Percentiles rank a stretch among this genome's conserved stretches.
Evolutionary conservation across 83 land plant species (phyloP).

Genomic region (Picea abies): DNA sequence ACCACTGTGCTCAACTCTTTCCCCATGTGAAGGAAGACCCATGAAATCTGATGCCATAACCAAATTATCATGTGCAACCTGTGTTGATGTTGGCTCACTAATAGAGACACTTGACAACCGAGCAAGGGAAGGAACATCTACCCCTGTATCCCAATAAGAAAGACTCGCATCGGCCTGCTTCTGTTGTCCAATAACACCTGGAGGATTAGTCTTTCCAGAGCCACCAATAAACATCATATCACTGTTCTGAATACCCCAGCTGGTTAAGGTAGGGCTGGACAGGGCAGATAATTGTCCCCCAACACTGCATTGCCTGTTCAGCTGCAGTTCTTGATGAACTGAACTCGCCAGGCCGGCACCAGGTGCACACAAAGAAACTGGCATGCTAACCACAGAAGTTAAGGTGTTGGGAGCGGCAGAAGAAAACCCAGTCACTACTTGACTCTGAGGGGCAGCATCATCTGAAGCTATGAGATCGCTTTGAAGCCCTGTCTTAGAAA

Average conservation of each 20-base stretch:
- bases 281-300: conserved; percentile 1
- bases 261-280: neutral
- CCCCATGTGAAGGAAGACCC: neutral
- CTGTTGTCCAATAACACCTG: conserved; percentile 30
- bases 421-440: neutral
- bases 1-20: neutral
- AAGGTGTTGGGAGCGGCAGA: neutral
- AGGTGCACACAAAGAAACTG: neutral
- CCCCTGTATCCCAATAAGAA: conserved; percentile 30
- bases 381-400: neutral
- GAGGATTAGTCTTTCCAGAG: neutral
- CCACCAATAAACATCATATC: neutral
- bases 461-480: neutral
- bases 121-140: conserved; percentile 20
- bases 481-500: neutral
- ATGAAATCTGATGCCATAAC: neutral
- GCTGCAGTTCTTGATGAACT: neutral
- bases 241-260: neutral
- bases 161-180: conserved; percentile 17
- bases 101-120: conserved; percentile 3
- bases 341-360: neutral
- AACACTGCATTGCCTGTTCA: neutral
- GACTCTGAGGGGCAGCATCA: neutral
- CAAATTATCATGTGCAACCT: conserved; percentile 2
- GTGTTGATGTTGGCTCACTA: neutral